phyloP scores from a whole-genome alignment of 1,139 yeast genomes.

The Blastobotrys buckinghamii region DNA sequence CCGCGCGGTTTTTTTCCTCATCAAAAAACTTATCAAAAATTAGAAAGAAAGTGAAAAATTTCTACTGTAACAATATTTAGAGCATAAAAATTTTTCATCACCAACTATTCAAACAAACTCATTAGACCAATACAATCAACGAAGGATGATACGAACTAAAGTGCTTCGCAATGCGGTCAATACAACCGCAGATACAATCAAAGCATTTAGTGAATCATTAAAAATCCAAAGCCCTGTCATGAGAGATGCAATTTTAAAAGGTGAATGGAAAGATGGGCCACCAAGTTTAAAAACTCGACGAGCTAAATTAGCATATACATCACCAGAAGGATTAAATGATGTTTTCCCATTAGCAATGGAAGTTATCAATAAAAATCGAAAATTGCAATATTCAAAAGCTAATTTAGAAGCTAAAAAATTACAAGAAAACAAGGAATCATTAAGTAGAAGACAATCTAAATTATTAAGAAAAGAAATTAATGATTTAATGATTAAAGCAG shows the following conservation, averaged over 20 bases:
- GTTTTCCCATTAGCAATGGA: slow-evolving; percentile 67
- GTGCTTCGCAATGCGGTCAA: slow-evolving; percentile 3
- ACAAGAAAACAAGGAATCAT: slow-evolving; percentile 1
- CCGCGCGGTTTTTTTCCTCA: too few relatives aligned
- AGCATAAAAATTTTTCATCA: too few relatives aligned
- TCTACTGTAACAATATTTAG: too few relatives aligned
- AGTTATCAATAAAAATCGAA: slow-evolving; percentile 45
- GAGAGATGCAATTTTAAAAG: slow-evolving; percentile 33
- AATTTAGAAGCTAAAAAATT: slow-evolving; percentile 26
- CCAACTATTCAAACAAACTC: background rate
- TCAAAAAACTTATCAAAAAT: too few relatives aligned
- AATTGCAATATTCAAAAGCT: slow-evolving; percentile 29
- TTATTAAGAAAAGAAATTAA: slow-evolving; percentile 16
- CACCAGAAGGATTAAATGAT: slow-evolving; percentile 66
- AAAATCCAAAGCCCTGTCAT: slow-evolving; percentile 28
- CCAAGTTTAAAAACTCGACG: slow-evolving; percentile 41
- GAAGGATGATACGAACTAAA: slow-evolving; percentile 3
- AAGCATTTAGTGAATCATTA: slow-evolving; percentile 3
- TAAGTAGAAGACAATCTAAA: background rate
- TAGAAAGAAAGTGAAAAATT: too few relatives aligned
- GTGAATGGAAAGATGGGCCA: slow-evolving; percentile 40
- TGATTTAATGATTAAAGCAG: slow-evolving; percentile 47
- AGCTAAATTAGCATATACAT: slow-evolving; percentile 48
- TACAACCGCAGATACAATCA: background rate
- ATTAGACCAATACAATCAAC: background rate